phyloP scores from a whole-genome alignment of 2,329 filamentous ascomycete species.

The Pestalotiopsis sp. region DNA sequence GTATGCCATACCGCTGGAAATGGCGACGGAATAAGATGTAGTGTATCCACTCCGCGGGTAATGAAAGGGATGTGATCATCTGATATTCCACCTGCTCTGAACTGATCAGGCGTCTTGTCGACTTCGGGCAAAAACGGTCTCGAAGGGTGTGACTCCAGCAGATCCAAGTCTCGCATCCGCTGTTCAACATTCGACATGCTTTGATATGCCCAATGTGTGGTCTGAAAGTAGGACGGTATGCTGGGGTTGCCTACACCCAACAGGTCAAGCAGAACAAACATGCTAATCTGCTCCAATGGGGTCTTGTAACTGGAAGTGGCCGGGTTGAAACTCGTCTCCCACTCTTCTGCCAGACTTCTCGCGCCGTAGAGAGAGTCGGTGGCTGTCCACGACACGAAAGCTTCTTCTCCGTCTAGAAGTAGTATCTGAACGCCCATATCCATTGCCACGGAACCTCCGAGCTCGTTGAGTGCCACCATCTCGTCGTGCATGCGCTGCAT shows the following conservation, averaged over 20 bases:
- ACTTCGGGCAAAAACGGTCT: slow-evolving; percentile 59
- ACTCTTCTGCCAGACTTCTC: slow-evolving; percentile 72
- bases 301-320: slow-evolving; percentile 71
- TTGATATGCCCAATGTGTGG: slow-evolving; percentile 82
- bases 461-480: slow-evolving; percentile 60
- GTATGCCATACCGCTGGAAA: slow-evolving; percentile 75
- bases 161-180: slow-evolving; percentile 60
- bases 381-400: slow-evolving; percentile 72
- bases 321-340: slow-evolving; percentile 68
- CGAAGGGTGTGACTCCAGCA: slow-evolving; percentile 46
- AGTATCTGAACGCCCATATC: slow-evolving; percentile 79
- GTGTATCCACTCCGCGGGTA: slow-evolving; percentile 70
- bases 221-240: slow-evolving; percentile 74
- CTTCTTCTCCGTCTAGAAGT: slow-evolving; percentile 82
- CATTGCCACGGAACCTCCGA: slow-evolving; percentile 56
- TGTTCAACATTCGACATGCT: slow-evolving; percentile 66
- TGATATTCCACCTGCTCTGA: slow-evolving; percentile 47
- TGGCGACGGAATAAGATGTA: slow-evolving; percentile 75
- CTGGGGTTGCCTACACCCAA: slow-evolving; percentile 63
- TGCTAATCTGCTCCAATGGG: slow-evolving; percentile 70
- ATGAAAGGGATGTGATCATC: slow-evolving; percentile 84
- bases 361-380: slow-evolving; percentile 79
- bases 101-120: slow-evolving; percentile 42
- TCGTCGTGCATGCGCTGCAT: slow-evolving; percentile 74
- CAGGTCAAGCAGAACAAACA: slow-evolving; percentile 78